Conservation (phyloP, 1,139 yeast genomes). For the Yamadazyma jaroonii region DNA sequence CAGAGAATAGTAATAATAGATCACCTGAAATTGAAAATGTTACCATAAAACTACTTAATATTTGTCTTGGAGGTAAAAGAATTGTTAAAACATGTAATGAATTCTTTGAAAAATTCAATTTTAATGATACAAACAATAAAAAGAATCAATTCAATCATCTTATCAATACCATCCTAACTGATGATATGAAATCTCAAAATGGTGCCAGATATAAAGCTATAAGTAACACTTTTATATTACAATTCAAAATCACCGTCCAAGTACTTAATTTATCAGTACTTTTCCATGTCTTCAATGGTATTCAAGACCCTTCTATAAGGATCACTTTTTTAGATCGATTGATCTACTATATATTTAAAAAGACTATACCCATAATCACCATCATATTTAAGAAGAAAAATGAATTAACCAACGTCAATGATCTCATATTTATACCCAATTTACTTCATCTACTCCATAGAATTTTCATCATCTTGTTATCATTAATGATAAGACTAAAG, state of each 20-base stretch:
- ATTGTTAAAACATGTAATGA: not conserved
- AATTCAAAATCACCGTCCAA: not conserved
- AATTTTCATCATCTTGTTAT: slow-evolving; percentile 1
- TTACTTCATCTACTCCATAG: slow-evolving; percentile 6
- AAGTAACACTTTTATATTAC: slow-evolving; percentile 3
- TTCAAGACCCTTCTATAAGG: not conserved
- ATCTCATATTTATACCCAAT: slow-evolving; percentile 5
- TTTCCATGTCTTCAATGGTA: slow-evolving; percentile 5
- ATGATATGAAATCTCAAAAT: not conserved
- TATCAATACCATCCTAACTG: not conserved
- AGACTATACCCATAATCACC: not conserved
- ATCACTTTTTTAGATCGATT: not conserved
- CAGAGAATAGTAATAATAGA: slow-evolving; percentile 4
- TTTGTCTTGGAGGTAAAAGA: not conserved
- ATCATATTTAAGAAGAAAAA: not conserved
- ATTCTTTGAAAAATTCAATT: not conserved
- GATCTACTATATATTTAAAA: slow-evolving; percentile 1
- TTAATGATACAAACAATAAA: not conserved
- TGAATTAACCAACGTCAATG: slow-evolving; percentile 2
- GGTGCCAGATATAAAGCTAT: not conserved
- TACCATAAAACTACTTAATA: slow-evolving; percentile 1
- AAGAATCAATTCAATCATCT: not conserved
- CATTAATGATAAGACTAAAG: slow-evolving; percentile 4
- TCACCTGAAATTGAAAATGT: slow-evolving; percentile 1
- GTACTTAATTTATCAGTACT: slow-evolving; percentile 2